phyloP scores from a whole-genome alignment of 192 early-diverging fungal species.

The Linnemannia schmuckeri region DNA sequence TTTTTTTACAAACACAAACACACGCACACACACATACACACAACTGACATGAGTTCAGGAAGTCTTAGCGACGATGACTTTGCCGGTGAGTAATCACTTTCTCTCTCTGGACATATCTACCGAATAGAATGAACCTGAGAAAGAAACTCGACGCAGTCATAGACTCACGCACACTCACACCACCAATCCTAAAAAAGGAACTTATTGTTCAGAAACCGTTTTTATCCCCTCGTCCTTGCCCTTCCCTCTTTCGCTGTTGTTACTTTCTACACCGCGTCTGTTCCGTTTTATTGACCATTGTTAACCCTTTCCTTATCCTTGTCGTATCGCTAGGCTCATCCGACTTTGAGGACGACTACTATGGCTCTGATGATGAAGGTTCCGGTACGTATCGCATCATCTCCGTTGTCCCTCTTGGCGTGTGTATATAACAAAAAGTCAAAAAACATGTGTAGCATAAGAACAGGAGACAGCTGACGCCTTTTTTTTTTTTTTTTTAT shows the following conservation, averaged over 20 bases:
- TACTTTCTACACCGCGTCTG: background rate
- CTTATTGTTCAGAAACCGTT: background rate
- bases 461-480: conserved; percentile 7
- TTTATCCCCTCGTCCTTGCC: background rate
- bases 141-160: background rate
- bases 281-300: background rate
- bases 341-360: conserved; percentile 27
- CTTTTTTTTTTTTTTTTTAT: background rate
- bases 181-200: background rate
- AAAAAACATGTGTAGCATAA: background rate
- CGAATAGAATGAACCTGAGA: background rate
- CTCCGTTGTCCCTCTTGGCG: background rate
- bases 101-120: too few species aligned
- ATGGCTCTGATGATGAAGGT: conserved; percentile 24
- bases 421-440: background rate
- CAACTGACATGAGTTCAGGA: conserved; percentile 26
- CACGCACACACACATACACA: background rate
- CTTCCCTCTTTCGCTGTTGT: background rate
- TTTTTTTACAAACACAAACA: background rate
- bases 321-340: conserved; percentile 20
- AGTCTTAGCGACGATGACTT: conserved; percentile 38
- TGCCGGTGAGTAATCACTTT: conserved; percentile 15
- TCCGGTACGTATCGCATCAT: conserved; percentile 23
- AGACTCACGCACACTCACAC: background rate
- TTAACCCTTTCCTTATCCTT: background rate